Evolutionary conservation across 139 green algal genomes (phyloP).

Genomic region (Haematococcus sp.): DNA sequence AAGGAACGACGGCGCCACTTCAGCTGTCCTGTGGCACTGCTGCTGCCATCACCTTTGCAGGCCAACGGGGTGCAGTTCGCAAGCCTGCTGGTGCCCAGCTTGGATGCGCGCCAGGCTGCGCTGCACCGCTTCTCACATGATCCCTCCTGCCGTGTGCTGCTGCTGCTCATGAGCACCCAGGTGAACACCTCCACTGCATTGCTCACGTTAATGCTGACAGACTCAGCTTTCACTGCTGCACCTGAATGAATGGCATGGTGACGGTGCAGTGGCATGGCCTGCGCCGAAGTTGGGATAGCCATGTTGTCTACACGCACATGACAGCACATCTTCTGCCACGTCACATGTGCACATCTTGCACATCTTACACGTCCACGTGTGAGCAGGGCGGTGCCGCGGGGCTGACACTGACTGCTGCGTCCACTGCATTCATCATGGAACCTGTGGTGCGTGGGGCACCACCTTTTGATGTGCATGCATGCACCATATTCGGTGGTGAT

Average conservation of each 20-base stretch:
- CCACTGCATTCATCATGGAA: slow-evolving; percentile 58
- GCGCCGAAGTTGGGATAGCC: no score
- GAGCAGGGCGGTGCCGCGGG: slow-evolving; percentile 12
- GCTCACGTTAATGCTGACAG: no score
- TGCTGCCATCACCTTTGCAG: no score
- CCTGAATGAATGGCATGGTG: neutral
- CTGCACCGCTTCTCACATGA: slow-evolving; percentile 52
- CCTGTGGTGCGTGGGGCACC: slow-evolving; percentile 30
- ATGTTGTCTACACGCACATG: no score
- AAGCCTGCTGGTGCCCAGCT: slow-evolving; percentile 30
- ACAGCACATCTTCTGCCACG: no score
- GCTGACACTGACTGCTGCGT: slow-evolving; percentile 55
- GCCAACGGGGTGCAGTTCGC: slow-evolving; percentile 22
- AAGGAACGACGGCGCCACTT: no score
- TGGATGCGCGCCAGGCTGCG: slow-evolving; percentile 26
- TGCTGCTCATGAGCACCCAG: slow-evolving; percentile 14
- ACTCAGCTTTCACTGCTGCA: neutral
- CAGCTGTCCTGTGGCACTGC: no score
- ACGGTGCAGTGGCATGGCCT: neutral
- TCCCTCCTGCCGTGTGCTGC: slow-evolving; percentile 41
- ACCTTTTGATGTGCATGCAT: no score
- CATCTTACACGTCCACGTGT: no score
- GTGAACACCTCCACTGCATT: neutral
- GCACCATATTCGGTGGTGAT: no score
- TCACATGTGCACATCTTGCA: no score